Evolutionary conservation across 2,329 filamentous ascomycete species (phyloP), one percentile per base, ranked within the genome.

Genomic region (Coleophoma cylindrospora): DNA sequence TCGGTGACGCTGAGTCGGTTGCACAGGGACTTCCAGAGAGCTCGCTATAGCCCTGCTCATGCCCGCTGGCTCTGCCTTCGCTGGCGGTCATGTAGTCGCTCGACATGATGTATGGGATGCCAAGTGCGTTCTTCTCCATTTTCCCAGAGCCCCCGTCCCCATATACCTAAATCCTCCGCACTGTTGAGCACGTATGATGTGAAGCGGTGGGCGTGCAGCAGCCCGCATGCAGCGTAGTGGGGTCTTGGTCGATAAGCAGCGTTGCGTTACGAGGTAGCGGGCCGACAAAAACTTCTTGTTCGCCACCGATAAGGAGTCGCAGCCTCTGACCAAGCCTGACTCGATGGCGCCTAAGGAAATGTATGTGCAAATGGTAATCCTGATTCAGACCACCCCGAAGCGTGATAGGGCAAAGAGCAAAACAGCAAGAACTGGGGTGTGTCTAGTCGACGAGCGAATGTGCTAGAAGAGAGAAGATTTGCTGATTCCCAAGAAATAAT

Each of bases 1-100:
- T 62, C 19, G 57, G 53, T 17, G 40, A 49, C 14, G 57, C 47
- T 46, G 59, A 62, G 9, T 54, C 54, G 2, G 58, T 50, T 12
- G 43, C 46, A 41, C 56, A 61, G 43, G 45, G 40, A 32, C 55
- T 54, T 27, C 52, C 52, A 11, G 55, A 54, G 27, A 27, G 15
- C 37, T 54, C 54, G 36, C 38, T 50, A 45, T 57, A 57, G 44
- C 45, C 50, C 12, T 44, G n/a, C 17, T 48, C 19, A 27, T 51
- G 52, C 36, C 46, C 40, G 7, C 34, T 33, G 13, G 34, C n/a
- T 3, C 49, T 46, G 34, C 47, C 47, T 51, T 61, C 57, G 34
- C 53, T 54, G 7, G 57, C 54, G 8, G 57, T 51, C 2, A 41
- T 34, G 43, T 59, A 58, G 34, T 61, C 54, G 48, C 57, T 57